Percentiles rank a stretch among this genome's conserved stretches.
These are phyloP conservation scores for Trichomonascus vanleenenianus DNA, from an alignment of 805 yeast genomes.

Conservation along the genomic window DNA sequence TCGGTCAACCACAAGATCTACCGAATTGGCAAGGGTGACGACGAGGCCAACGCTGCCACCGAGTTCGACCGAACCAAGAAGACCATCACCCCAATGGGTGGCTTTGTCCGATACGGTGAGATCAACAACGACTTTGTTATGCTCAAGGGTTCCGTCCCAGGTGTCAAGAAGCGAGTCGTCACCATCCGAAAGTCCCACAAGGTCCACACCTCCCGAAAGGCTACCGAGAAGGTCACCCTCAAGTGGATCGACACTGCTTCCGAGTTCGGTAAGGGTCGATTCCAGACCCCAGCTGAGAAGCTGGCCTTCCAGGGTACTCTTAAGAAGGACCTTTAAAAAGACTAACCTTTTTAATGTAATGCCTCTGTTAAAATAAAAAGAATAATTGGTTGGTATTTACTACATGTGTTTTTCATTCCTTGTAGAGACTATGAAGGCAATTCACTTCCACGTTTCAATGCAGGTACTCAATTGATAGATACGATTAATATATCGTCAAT, in stretches of 20 bases:
- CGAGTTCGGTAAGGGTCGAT: conserved; percentile 99
- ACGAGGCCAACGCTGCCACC: conserved; percentile 91
- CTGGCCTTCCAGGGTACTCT: conserved; percentile 99
- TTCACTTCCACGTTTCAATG: too few relatives aligned
- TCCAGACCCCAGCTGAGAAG: conserved; percentile 99
- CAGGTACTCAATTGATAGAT: too few relatives aligned
- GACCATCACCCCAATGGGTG: conserved; percentile 99
- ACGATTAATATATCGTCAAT: too few relatives aligned
- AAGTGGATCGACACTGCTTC: conserved; percentile 99
- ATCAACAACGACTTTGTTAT: conserved; percentile 96
- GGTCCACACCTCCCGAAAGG: conserved; percentile 97
- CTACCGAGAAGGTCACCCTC: conserved; percentile 90
- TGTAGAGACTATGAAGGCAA: too few relatives aligned
- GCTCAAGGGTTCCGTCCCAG: conserved; percentile 99
- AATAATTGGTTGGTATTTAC: too few relatives aligned
- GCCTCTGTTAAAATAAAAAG: too few relatives aligned
- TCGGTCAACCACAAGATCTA: conserved; percentile 99
- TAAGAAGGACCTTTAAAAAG: conserved; percentile 76
- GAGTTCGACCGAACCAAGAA: conserved; percentile 99
- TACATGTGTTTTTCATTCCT: too few relatives aligned
- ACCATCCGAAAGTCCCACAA: conserved; percentile 98
- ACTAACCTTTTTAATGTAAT: not conserved
- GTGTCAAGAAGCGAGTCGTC: conserved; percentile 99
- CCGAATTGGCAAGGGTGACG: conserved; percentile 97
- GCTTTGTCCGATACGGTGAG: conserved; percentile 98